These are phyloP conservation scores for Lagenidium sp. DNA, from an alignment of 352 stramenopile genomes.

Conservation along the genomic window DNA sequence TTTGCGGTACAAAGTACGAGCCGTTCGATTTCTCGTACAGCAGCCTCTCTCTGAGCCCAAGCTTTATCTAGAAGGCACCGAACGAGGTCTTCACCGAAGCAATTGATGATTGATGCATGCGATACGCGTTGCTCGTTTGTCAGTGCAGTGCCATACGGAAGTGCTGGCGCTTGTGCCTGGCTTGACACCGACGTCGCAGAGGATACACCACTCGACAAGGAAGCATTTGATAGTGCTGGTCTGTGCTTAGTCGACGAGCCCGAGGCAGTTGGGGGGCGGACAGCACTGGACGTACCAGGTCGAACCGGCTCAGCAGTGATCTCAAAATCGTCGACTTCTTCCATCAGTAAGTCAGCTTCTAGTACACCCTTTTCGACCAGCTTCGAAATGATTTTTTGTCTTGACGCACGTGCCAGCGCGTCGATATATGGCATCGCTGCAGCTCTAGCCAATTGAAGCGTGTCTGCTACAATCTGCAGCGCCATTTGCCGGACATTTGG, in stretches of 20 bases:
- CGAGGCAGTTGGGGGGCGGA: conserved; percentile 59
- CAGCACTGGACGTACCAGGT: conserved; percentile 34
- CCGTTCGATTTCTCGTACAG: conserved; percentile 64
- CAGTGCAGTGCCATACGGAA: conserved; percentile 66
- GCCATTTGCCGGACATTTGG: conserved; percentile 48
- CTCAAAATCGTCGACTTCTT: conserved; percentile 80
- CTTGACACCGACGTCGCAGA: conserved; percentile 7
- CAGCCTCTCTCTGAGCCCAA: conserved; percentile 67
- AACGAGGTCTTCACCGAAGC: conserved; percentile 60
- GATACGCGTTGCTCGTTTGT: conserved; percentile 46
- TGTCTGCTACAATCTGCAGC: conserved; percentile 60
- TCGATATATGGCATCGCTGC: conserved; percentile 68
- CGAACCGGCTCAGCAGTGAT: conserved; percentile 22
- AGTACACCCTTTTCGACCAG: conserved; percentile 63
- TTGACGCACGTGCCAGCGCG: conserved; percentile 39
- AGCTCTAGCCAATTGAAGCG: conserved; percentile 43
- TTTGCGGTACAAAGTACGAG: conserved; percentile 46
- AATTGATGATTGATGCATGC: conserved; percentile 39
- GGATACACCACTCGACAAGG: conserved; percentile 13
- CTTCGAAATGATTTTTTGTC: conserved; percentile 79
- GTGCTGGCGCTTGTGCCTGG: conserved; percentile 24
- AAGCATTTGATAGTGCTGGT: conserved; percentile 43
- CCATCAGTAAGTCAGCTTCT: conserved; percentile 73
- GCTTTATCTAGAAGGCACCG: conserved; percentile 74
- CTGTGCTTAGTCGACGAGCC: conserved; percentile 75